Evolutionary conservation across 176 grass and related monocot genomes (phyloP), one percentile per base, ranked within the genome.

Genomic region (Carex pumila): DNA sequence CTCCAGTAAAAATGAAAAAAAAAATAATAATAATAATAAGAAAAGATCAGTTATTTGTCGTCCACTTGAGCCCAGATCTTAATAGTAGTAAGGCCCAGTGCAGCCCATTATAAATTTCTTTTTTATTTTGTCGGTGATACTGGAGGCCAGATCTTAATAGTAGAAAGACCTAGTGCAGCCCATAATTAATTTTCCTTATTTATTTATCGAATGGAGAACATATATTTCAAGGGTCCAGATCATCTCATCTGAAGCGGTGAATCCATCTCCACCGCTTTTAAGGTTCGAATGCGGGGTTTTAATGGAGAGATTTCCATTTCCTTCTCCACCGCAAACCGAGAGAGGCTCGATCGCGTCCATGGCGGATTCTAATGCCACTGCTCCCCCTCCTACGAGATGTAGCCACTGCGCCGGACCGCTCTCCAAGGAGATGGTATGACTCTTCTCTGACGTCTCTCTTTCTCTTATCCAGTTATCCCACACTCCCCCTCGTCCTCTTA

Each of bases 371-470:
- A 22, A 57, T 72, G 12, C 30, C 21, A 5, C 64, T 64, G 15
- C 52, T 41, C 71, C 41, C 7, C 81, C 81, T 34, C 83, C 83
- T 1, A 45, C 37, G 19, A 63, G 85, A 64, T 93, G 91, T 72
- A 82, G 71, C 54, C 95, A 92, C 84, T 93, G 92, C 79, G 82
- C 81, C 0, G 92, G 92, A 0, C 92, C 95, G 61, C 92, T 98
- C 76, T 98, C 92, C 59, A 94, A 91, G 87, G 89, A 98, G 72
- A 93, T 91, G 92, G 92, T 97, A 92, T 70, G 19, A 60, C 36
- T 81, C 70, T 47, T 81, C 70, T 47, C 61, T 25, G 8, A 17
- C 19, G 14, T 71, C 17, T 43, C 5, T 37, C 65, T 36, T 36
- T 62, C 14, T 36, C 32, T 30, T 1, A 55, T 58, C 69, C 5